Evolutionary conservation across 169 alveolate genomes (phyloP).

Genomic region (Plasmodium inui): DNA sequence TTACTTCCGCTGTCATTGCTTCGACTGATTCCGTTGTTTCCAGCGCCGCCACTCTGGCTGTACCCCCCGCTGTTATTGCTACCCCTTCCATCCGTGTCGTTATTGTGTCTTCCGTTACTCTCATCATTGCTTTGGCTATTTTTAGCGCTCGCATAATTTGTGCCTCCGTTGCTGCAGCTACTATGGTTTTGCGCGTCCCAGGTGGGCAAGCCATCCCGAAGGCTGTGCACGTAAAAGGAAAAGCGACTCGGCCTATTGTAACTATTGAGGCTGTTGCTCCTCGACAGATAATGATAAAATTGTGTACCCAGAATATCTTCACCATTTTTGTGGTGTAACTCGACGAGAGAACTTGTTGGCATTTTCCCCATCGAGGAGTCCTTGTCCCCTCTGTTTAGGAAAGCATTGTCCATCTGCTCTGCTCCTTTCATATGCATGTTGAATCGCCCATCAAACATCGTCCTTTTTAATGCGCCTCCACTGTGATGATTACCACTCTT

Average conservation of each 20-base stretch:
- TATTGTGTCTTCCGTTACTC: not conserved
- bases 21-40: not conserved
- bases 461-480: not conserved
- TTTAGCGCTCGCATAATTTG: not conserved
- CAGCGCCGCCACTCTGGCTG: not conserved
- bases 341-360: not conserved
- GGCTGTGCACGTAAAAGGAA: not conserved
- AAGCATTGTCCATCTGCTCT: not conserved
- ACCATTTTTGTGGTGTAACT: not conserved
- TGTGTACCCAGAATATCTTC: not conserved
- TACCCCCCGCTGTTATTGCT: not conserved
- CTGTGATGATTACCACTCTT: not conserved
- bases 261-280: not conserved
- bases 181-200: not conserved
- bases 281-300: not conserved
- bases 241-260: not conserved
- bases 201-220: not conserved
- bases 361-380: not conserved
- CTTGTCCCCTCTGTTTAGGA: not conserved
- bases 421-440: not conserved
- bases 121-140: not conserved
- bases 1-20: not conserved
- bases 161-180: not conserved
- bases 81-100: not conserved
- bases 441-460: not conserved